phyloP scores from a whole-genome alignment of 139 green algal genomes.

The Micromonas pusilla region DNA sequence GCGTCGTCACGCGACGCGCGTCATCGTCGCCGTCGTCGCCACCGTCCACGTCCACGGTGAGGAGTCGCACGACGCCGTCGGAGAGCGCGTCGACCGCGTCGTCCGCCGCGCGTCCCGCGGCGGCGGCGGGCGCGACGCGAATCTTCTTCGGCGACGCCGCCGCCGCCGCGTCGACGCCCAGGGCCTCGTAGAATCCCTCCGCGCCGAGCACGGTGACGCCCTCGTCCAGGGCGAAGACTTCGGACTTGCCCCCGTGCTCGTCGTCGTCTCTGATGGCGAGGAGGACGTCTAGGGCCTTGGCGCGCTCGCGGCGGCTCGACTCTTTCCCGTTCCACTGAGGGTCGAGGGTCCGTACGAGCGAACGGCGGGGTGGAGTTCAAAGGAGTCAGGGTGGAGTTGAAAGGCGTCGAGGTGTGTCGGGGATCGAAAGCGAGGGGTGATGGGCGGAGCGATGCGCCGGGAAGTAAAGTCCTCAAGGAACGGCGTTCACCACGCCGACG shows the following conservation, averaged over 20 bases:
- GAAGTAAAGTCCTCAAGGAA: too few species aligned
- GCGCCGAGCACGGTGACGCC: background rate
- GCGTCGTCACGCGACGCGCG: background rate
- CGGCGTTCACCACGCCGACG: too few species aligned
- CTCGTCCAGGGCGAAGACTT: background rate
- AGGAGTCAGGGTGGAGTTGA: too few species aligned
- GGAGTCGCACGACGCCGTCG: background rate
- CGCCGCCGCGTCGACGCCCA: background rate
- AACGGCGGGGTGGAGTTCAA: too few species aligned
- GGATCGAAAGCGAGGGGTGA: too few species aligned
- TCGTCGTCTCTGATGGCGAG: background rate
- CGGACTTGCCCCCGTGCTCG: background rate
- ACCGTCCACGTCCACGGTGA: background rate
- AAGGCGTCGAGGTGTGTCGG: too few species aligned
- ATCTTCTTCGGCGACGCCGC: background rate
- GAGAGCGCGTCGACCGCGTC: background rate
- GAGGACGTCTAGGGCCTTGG: background rate
- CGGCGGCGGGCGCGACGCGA: too few species aligned
- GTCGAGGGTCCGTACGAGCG: too few species aligned
- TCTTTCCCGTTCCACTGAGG: background rate
- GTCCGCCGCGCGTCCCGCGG: background rate
- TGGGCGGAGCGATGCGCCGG: too few species aligned
- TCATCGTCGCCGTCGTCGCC: background rate
- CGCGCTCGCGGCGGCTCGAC: background rate
- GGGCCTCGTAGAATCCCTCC: background rate